Base-by-base conservation (phyloP, 805 yeast genomes). In the Kuraishia ogatae region DNA sequence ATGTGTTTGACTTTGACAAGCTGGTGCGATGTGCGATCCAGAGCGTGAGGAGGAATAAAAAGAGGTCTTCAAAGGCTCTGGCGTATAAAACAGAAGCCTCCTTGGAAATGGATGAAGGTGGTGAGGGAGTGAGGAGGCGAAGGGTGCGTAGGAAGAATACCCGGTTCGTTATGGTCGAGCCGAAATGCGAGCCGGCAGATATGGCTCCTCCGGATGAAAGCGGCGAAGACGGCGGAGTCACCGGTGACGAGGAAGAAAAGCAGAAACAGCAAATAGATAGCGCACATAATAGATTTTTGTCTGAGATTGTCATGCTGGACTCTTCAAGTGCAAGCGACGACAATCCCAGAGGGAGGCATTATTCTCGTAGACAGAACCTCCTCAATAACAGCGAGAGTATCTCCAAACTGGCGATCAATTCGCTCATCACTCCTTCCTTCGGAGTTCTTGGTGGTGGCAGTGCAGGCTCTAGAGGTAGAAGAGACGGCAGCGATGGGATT, bases 11-110 rank as follows among this genome's bases (percentile, higher is more conserved):
- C 60, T 93, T 93, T 66, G 96, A 91, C 68, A 88, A 86, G 66
- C 76, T 93, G 39, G 97, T 94, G 0, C 75, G 96, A 43, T 96
- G 97, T 10, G 98, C 97, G 1, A 85, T 93, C 26, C 99, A 93
- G 69, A 85, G 96, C 53, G 97, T 89, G 1, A 74, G 98, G 58
- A 75, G 99, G 60, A 93, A 93, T 67, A 77, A 96, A 57, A 89
- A 86, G 64, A 70, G 96, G 59, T 80, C 82, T 7, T 73, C 43
- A 35, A 35, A 35, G 43, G 43, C 43, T 7, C 13, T 35, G 43
- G 43, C 43, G 13, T 35, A 35, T 35, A 35, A 17, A 17, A 11
- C 43, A 15, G 4, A 8, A 35, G 4, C n/a, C 17, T 13, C 6
- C 43, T 4, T 3, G 43, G 17, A 8, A 35, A 10, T 15, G 43